Evolutionary conservation across 2,329 filamentous ascomycete species (phyloP), one percentile per base, ranked within the genome.

Genomic region (Arachnopeziza araneosa): DNA sequence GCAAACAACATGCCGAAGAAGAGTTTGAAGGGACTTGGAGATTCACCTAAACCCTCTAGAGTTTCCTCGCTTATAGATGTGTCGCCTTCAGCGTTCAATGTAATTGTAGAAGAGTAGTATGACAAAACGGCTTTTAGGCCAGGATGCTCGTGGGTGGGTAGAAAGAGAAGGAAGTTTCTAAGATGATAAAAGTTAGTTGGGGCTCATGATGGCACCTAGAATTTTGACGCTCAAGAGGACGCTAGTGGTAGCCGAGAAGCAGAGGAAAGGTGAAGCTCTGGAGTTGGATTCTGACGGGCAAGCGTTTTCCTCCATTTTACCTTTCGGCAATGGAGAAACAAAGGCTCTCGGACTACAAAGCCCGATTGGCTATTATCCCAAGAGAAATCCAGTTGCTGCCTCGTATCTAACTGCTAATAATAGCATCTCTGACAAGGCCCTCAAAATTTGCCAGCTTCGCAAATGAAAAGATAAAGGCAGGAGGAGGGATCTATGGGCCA

Each of bases 31-130:
- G 52, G 52, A n/a, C 12, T 24, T 26, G 52, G 23, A 78, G 84
- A 86, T 85, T 83, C 97, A 96, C 93, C 93, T 93, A 96, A 81
- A 78, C 93, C 90, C 82, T 96, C 85, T 72, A 96, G 84, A 73
- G 88, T 89, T 74, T 96, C 91, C 78, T 96, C 93, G 79, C 88
- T 91, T 70, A 98, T 87, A 70, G 90, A 83, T 68, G 95, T 95
- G 78, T 98, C 95, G 75, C 95, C 95, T 81, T 99, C 95, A 63
- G 91, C 82, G 71, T 91, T 96, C 73, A 99, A 81, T 75, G 90
- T 92, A 72, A 96, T 87, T 67, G 93, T 90, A 54, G 91, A 89
- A 60, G 90, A 88, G 76, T 96, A 99, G 76, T 96, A 98, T 56
- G 91, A 93, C 68, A 97, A 80, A 58, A 97, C 89, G 57, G 90